phyloP scores from a whole-genome alignment of 1,284 basidiomycete genomes.

The Ustilago nuda region DNA sequence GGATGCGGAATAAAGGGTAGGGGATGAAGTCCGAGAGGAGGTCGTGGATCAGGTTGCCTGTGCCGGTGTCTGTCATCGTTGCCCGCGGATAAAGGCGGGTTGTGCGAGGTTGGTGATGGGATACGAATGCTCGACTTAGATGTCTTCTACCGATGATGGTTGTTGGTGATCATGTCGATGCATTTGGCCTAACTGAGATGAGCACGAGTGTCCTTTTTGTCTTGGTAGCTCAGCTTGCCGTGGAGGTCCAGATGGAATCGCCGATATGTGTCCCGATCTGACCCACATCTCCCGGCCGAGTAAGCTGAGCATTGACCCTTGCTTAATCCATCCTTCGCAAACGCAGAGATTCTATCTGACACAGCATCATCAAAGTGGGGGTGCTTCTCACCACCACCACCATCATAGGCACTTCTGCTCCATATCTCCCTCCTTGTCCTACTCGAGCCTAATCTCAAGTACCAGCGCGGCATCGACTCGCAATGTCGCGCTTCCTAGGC shows the following conservation, averaged over 20 bases:
- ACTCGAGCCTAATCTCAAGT: neutral
- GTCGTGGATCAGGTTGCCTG: constrained; percentile 29
- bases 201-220: neutral
- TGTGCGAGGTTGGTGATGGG: neutral
- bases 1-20: constrained; percentile 45
- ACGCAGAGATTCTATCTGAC: neutral
- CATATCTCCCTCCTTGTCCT: neutral
- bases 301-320: neutral
- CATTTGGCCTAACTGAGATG: neutral
- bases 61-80: constrained; percentile 35
- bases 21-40: constrained; percentile 42
- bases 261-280: constrained; percentile 1
- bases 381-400: neutral
- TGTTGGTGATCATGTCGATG: too few relatives aligned
- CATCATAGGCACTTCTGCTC: constrained; percentile 1
- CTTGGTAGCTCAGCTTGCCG: constrained; percentile 20
- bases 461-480: neutral
- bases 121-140: neutral
- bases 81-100: neutral
- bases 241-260: constrained; percentile 14
- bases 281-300: neutral
- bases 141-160: neutral
- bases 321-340: neutral
- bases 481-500: constrained; percentile 45
- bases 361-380: constrained; percentile 12